Evolutionary conservation across 169 alveolate species (phyloP).

Genomic region (Plasmodium blacklocki): DNA sequence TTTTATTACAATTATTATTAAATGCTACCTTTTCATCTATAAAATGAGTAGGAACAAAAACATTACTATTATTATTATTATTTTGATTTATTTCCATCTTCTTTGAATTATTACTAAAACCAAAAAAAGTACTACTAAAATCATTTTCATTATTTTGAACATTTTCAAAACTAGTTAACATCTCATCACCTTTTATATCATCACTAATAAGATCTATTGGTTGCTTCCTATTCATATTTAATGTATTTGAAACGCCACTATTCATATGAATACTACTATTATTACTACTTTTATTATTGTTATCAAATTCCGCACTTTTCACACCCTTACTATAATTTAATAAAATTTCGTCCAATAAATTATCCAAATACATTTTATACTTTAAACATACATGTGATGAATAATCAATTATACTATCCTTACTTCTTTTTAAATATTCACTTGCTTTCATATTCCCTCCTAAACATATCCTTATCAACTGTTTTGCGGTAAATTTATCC

Average conservation of each 20-base stretch:
- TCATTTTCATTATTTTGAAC: neutral
- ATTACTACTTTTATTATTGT: slow-evolving; percentile 3
- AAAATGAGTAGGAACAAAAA: slow-evolving; percentile 25
- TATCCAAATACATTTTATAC: slow-evolving; percentile 73
- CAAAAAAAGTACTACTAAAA: slow-evolving; percentile 2
- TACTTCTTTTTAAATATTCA: slow-evolving; percentile 61
- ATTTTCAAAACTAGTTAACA: neutral
- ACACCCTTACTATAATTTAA: slow-evolving; percentile 23
- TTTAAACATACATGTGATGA: slow-evolving; percentile 43
- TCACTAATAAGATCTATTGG: slow-evolving; percentile 57
- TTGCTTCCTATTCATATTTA: neutral
- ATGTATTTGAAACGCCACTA: neutral
- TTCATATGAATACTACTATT: slow-evolving; percentile 1
- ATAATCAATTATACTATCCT: slow-evolving; percentile 48
- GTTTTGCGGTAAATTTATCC: slow-evolving; percentile 93
- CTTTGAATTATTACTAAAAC: neutral
- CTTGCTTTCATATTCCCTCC: slow-evolving; percentile 85
- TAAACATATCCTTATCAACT: slow-evolving; percentile 83
- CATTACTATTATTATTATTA: slow-evolving; percentile 4
- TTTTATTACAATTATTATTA: slow-evolving; percentile 40
- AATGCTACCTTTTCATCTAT: slow-evolving; percentile 52
- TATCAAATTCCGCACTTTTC: slow-evolving; percentile 1
- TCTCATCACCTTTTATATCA: slow-evolving; percentile 14
- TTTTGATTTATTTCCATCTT: neutral
- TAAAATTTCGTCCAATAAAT: slow-evolving; percentile 63